Evolutionary conservation across 352 stramenopile genomes (phyloP).

Genomic region (Phytopythium sindhum): DNA sequence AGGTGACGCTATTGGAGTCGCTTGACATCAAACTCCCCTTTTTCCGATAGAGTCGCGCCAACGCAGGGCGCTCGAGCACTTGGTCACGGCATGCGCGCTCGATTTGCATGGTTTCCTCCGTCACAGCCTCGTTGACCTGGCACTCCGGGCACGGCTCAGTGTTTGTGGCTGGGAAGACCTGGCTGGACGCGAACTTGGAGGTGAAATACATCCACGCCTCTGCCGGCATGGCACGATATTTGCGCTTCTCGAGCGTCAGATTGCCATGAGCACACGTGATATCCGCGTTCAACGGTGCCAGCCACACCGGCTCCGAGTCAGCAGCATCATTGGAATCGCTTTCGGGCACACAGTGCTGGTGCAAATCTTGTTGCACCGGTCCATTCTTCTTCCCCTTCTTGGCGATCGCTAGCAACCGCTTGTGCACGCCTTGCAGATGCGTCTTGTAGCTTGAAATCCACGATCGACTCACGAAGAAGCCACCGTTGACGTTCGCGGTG

Average conservation of each 20-base stretch:
- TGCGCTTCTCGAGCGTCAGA: conserved; percentile 62
- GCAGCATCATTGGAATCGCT: neutral
- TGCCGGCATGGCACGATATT: conserved; percentile 45
- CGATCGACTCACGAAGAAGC: conserved; percentile 59
- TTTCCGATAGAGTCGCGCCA: conserved; percentile 54
- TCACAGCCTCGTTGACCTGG: conserved; percentile 39
- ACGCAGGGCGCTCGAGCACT: conserved; percentile 45
- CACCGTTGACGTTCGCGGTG: conserved; percentile 16
- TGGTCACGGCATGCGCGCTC: conserved; percentile 52
- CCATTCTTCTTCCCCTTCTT: conserved; percentile 23
- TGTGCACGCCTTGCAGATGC: conserved; percentile 47
- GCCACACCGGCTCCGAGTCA: conserved; percentile 24
- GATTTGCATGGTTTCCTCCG: conserved; percentile 48
- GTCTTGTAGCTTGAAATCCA: conserved; percentile 77
- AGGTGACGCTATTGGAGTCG: conserved; percentile 17
- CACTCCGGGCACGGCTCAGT: conserved; percentile 50
- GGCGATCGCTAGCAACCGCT: conserved; percentile 30
- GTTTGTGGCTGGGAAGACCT: conserved; percentile 29
- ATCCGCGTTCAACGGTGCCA: conserved; percentile 59
- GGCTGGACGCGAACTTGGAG: conserved; percentile 42
- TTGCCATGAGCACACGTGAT: conserved; percentile 71
- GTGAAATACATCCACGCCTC: conserved; percentile 66
- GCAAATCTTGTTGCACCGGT: conserved; percentile 11
- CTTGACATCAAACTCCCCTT: conserved; percentile 14
- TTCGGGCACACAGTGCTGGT: conserved; percentile 11